Base-by-base conservation (phyloP, 225 moss, liverwort and hornwort genomes). In the Polytrichum formosum region DNA sequence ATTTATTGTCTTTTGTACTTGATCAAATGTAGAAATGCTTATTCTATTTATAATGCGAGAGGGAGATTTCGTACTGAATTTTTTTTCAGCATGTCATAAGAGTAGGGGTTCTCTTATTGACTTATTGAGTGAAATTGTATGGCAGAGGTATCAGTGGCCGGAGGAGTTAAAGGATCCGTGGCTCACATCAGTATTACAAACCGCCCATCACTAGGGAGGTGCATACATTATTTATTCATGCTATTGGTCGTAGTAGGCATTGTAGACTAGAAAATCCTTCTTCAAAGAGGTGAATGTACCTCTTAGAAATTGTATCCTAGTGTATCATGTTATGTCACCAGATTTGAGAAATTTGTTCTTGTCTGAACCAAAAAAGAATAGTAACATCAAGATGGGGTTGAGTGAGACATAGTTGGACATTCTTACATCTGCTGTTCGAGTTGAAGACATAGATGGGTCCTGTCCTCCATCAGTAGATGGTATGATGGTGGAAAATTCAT, bases 151-250 rank as follows among this genome's bases (percentile, higher is more conserved):
- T 67, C 69, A 79, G 55, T 87, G 83, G 81, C 83, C 83, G 5
- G 76, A 87, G 67, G 81, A 70, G 62, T 63, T 84, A 72, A 84
- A 87, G 71, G 83, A 87, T 69, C 28, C 78, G 33, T 87, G 87
- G 83, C 72, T 87, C 16, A 80, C 35, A 30, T 76, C 76, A 27
- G 83, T 87, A 20, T 23, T 87, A 66, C 64, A 72, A 71, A 83
- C 83, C 1, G 46, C 46, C 0, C 46, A 46, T 27, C 63, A 1
- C 27, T 63, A 63, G 63, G 28, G 28, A 63, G 63, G 63, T 63
- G 63, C 18, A 63, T 16, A 22, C 23, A 6, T 59, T 59, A 6
- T n/a, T 23, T 59, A 22, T 59, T 59, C 6, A 59, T 6, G 59
- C n/a, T 20, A 7, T 59, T 59, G 59, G n/a, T 59, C 23, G 0